These are phyloP conservation scores for Actinidia arguta DNA, from an alignment of 179 eudicot species.

Conservation along the genomic window DNA sequence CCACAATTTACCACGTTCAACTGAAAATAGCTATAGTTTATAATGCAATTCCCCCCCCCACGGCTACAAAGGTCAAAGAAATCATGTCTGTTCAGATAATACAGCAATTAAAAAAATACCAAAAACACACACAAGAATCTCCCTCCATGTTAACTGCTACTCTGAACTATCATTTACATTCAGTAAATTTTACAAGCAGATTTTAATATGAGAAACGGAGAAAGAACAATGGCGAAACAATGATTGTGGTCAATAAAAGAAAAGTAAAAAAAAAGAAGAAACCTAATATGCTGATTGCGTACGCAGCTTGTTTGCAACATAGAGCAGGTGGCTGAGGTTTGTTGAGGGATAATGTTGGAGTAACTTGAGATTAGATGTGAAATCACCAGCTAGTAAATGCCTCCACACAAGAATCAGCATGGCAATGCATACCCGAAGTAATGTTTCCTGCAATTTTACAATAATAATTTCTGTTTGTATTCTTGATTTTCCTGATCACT, in stretches of 20 bases:
- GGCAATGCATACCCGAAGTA: slow-evolving; percentile 94
- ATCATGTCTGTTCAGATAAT: too few species aligned
- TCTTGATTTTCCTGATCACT: background rate
- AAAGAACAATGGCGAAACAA: background rate
- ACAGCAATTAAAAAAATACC: too few species aligned
- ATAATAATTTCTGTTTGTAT: background rate
- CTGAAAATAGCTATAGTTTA: too few species aligned
- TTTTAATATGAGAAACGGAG: background rate
- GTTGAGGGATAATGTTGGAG: slow-evolving; percentile 91
- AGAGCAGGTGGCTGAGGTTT: slow-evolving; percentile 87
- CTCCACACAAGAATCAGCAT: slow-evolving; percentile 92
- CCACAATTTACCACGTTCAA: too few species aligned
- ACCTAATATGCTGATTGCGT: slow-evolving; percentile 21
- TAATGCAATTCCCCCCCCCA: too few species aligned
- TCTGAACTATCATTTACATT: too few species aligned
- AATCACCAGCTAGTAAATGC: slow-evolving; percentile 96
- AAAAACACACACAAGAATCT: too few species aligned
- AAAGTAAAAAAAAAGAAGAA: too few species aligned
- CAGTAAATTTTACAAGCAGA: slow-evolving; percentile 1
- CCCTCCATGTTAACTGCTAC: too few species aligned
- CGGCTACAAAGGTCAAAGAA: too few species aligned
- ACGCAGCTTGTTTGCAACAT: slow-evolving; percentile 89
- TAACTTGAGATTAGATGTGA: slow-evolving; percentile 91
- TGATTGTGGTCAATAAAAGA: background rate
- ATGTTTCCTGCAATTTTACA: slow-evolving; percentile 60